These are phyloP conservation scores for Claviceps pazoutovae DNA, from an alignment of 2,329 filamentous ascomycete species.

Conservation along the genomic window DNA sequence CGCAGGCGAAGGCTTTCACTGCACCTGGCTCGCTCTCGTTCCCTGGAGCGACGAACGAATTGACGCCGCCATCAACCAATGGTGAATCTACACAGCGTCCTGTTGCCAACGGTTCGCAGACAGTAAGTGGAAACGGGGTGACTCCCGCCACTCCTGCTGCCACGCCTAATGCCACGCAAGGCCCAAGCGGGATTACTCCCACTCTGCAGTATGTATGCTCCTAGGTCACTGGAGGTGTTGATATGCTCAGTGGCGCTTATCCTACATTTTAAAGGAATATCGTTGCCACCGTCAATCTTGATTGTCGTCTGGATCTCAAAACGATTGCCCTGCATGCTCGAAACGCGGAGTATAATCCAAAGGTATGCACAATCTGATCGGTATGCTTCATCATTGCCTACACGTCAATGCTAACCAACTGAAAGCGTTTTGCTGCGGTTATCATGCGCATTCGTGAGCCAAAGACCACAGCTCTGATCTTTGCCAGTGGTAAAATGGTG, in stretches of 20 bases:
- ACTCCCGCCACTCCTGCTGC: constrained; percentile 82
- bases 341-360: constrained; percentile 97
- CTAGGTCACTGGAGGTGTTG: constrained; percentile 16
- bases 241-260: constrained; percentile 37
- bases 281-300: constrained; percentile 95
- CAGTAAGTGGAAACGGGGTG: constrained; percentile 60
- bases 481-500: constrained; percentile 98
- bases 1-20: constrained; percentile 91
- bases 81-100: constrained; percentile 36
- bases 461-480: constrained; percentile 96
- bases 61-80: constrained; percentile 67
- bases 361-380: constrained; percentile 44
- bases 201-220: constrained; percentile 84
- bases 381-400: constrained; percentile 9
- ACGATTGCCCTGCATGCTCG: constrained; percentile 95
- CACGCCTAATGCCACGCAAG: constrained; percentile 70
- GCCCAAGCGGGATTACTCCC: constrained; percentile 79
- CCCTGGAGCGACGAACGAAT: constrained; percentile 66
- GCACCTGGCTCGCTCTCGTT: constrained; percentile 86
- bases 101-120: constrained; percentile 35
- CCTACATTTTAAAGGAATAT: constrained; percentile 64
- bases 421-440: constrained; percentile 88
- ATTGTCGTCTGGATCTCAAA: constrained; percentile 95
- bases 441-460: constrained; percentile 99
- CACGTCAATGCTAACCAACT: constrained; percentile 7